These are phyloP conservation scores for Ilyonectria destructans DNA, from an alignment of 2,329 filamentous ascomycete genomes.

Conservation along the genomic window DNA sequence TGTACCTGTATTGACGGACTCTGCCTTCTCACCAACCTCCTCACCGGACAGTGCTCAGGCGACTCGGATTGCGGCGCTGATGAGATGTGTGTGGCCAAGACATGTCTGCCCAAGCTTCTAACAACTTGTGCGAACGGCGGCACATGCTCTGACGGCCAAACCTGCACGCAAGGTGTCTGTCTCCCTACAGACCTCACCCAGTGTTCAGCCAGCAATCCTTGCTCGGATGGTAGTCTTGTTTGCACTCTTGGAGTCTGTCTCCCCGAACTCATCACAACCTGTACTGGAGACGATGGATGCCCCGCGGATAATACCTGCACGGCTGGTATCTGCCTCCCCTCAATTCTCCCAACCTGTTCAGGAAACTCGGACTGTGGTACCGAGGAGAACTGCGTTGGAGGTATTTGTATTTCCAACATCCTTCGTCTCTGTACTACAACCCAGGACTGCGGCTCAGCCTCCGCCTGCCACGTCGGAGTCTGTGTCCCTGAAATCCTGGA, in stretches of 20 bases:
- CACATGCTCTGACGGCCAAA: constrained; percentile 1
- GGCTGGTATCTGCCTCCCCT: not conserved
- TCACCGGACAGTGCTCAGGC: not conserved
- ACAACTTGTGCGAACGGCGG: not conserved
- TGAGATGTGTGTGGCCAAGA: constrained; percentile 4
- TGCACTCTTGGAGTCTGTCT: constrained; percentile 13
- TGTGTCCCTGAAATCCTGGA: not conserved
- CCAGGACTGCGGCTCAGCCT: not conserved
- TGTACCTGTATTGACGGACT: constrained; percentile 18
- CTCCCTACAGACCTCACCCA: not conserved
- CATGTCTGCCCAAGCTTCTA: constrained; percentile 10
- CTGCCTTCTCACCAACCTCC: not conserved
- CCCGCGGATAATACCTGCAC: not conserved
- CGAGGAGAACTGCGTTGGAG: not conserved
- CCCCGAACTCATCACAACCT: not conserved
- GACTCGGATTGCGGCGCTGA: constrained; percentile 6
- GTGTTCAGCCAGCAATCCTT: not conserved
- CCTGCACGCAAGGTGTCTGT: constrained; percentile 5
- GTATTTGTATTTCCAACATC: not conserved
- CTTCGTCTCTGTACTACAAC: not conserved
- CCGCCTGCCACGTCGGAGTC: not conserved
- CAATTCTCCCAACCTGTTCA: not conserved
- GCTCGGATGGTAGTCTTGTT: not conserved
- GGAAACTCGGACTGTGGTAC: not conserved
- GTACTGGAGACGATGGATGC: not conserved